Conservation (phyloP, 2,329 filamentous ascomycete species). For the Penicillium verrucosum region DNA sequence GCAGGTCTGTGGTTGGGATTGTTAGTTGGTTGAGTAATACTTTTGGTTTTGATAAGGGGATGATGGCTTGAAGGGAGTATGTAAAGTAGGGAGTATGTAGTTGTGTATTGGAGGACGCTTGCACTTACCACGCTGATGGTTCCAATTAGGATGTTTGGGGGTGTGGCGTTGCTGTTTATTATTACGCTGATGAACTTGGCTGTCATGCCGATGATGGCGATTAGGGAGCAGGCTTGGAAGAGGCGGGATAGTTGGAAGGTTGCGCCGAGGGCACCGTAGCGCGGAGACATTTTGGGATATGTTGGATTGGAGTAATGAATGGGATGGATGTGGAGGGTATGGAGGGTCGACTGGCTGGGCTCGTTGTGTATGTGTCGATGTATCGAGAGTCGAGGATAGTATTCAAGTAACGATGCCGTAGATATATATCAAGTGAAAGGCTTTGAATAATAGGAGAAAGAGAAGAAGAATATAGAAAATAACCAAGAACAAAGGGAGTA, state of each 20-base stretch:
- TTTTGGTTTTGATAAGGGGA: not conserved
- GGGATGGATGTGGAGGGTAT: not conserved
- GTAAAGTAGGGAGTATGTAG: not conserved
- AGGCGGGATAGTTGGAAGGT: slow-evolving; percentile 72
- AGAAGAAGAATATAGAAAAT: not conserved
- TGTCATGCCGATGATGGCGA: slow-evolving; percentile 74
- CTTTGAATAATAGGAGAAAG: not conserved
- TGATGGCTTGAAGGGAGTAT: not conserved
- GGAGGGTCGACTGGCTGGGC: not conserved
- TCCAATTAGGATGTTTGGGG: slow-evolving; percentile 71
- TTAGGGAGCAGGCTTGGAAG: slow-evolving; percentile 67
- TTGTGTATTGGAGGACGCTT: slow-evolving; percentile 40
- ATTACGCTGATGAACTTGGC: slow-evolving; percentile 80
- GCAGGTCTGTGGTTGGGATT: slow-evolving; percentile 56
- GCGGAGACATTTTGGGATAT: slow-evolving; percentile 22
- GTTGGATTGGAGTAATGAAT: not conserved
- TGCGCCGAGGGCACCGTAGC: slow-evolving; percentile 69
- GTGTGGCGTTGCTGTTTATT: slow-evolving; percentile 60
- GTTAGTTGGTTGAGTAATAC: not conserved
- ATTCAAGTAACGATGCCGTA: not conserved
- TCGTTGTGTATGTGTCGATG: not conserved
- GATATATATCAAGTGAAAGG: not conserved
- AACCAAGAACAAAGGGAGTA: slow-evolving; percentile 2
- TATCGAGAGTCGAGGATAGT: not conserved
- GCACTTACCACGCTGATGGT: slow-evolving; percentile 73